Base-by-base conservation (phyloP, 202 grass and related monocot genomes). In the Hordeum pubiflorum region DNA sequence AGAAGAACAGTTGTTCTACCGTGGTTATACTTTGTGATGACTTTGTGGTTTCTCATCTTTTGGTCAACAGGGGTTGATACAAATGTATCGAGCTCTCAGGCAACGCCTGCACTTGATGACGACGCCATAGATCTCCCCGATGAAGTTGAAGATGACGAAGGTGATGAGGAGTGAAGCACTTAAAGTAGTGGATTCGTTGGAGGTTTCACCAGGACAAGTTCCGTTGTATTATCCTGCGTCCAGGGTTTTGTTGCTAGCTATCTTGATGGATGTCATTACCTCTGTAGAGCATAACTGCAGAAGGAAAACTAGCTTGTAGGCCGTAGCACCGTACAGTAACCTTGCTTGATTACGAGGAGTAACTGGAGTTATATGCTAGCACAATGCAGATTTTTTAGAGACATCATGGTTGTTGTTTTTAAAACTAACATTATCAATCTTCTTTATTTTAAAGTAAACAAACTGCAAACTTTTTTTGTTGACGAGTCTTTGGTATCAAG, bases 61-160 rank as follows among this genome's bases (percentile, higher is more conserved):
- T 50, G 65, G 21, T 67, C 13, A 1, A 55, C 83, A 86, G 87
- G 38, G 13, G 41, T 68, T 54, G 50, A 59, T 54, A 60, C 13
- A 33, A 89, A 81, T 12, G 36, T 71, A 39, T 72, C 82, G 71
- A 81, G 72, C 36, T 81, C 72, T 14, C 64, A 84, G 77, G 63
- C 70, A 87, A 59, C 72, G 87, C 22, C 55, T 23, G 34, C 34
- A 38, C 72, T 73, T 62, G 66, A 37, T 6, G 40, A 69, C 3
- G 82, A 91, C 23, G 54, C 69, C 70, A 83, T 87, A 66, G 89
- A 91, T 22, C 81, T 81, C 37, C 85, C 68, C 1, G 82, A 85
- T 60, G 89, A 91, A 77, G 75, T 34, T 84, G 81, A 78, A 26
- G 75, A 87, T 44, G 20, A 29, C 27, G 85, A 87, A 17, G 78